Conservation (phyloP, 1,139 yeast genomes). For the Magnusiomyces magnusii region DNA sequence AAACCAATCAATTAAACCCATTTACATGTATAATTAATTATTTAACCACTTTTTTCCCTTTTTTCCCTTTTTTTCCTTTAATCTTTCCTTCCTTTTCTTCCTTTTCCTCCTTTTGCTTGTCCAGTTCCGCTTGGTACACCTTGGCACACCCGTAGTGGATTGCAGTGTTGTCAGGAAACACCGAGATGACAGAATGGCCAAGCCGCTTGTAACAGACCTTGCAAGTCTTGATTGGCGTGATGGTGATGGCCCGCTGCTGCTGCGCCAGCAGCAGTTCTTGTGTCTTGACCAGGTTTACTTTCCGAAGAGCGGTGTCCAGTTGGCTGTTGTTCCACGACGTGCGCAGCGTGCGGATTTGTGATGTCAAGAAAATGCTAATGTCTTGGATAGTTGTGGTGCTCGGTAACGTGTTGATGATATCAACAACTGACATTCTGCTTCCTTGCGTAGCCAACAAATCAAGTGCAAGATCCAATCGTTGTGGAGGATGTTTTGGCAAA, state of each 20-base stretch:
- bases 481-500: constrained; percentile 25
- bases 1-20: no score
- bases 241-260: constrained; percentile 36
- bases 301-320: constrained; percentile 32
- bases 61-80: background rate
- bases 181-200: constrained; percentile 56
- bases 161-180: constrained; percentile 44
- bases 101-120: constrained; percentile 3
- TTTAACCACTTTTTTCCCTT: background rate
- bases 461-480: constrained; percentile 35
- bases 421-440: constrained; percentile 44
- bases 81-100: background rate
- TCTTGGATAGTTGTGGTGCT: constrained; percentile 40
- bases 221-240: constrained; percentile 44
- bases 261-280: constrained; percentile 35
- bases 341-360: constrained; percentile 40
- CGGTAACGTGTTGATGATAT: constrained; percentile 49
- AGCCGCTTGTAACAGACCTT: constrained; percentile 51
- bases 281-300: constrained; percentile 35
- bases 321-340: constrained; percentile 22
- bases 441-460: constrained; percentile 44
- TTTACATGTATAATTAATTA: no score
- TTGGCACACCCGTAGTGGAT: constrained; percentile 65
- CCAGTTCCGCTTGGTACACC: constrained; percentile 21
- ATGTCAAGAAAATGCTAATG: constrained; percentile 41